Conservation (phyloP, 2,329 filamentous ascomycete species). For the Penicillium sp. region DNA sequence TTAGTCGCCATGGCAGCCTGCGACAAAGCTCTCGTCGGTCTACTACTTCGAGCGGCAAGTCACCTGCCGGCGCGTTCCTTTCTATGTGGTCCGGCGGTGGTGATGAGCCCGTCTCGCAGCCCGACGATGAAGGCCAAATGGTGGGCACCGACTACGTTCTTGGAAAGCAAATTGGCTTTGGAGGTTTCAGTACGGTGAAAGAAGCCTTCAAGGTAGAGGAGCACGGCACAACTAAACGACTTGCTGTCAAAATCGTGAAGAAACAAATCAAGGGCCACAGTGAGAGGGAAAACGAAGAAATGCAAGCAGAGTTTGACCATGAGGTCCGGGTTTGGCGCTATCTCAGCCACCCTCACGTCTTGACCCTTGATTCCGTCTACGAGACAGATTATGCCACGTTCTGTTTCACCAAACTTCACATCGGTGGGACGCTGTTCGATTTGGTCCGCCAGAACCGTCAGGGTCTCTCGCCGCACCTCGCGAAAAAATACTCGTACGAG, state of each 20-base stretch:
- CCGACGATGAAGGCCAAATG: conserved; percentile 66
- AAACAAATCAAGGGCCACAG: conserved; percentile 56
- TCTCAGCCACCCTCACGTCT: conserved; percentile 60
- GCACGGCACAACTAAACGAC: conserved; percentile 50
- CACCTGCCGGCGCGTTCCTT: conserved; percentile 58
- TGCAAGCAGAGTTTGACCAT: conserved; percentile 67
- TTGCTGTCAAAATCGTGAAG: conserved; percentile 66
- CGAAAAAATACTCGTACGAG: conserved; percentile 61
- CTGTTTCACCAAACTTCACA: conserved; percentile 64
- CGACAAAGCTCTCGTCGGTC: conserved; percentile 49
- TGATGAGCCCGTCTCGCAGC: conserved; percentile 47
- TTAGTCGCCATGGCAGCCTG: conserved; percentile 36
- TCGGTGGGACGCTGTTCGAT: conserved; percentile 64
- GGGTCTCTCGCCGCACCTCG: conserved; percentile 52
- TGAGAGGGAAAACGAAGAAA: conserved; percentile 62
- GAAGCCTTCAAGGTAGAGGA: conserved; percentile 64
- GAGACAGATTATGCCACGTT: conserved; percentile 68
- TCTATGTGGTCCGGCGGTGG: conserved; percentile 49
- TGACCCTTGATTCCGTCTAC: conserved; percentile 63
- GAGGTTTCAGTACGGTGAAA: conserved; percentile 66
- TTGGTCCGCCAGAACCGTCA: conserved; percentile 56
- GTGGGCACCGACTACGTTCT: conserved; percentile 66
- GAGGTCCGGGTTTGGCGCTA: conserved; percentile 68
- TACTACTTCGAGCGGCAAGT: conserved; percentile 52
- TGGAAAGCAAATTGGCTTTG: conserved; percentile 63